phyloP scores from a whole-genome alignment of 2,329 filamentous ascomycete species.

The Xylaria sp. region DNA sequence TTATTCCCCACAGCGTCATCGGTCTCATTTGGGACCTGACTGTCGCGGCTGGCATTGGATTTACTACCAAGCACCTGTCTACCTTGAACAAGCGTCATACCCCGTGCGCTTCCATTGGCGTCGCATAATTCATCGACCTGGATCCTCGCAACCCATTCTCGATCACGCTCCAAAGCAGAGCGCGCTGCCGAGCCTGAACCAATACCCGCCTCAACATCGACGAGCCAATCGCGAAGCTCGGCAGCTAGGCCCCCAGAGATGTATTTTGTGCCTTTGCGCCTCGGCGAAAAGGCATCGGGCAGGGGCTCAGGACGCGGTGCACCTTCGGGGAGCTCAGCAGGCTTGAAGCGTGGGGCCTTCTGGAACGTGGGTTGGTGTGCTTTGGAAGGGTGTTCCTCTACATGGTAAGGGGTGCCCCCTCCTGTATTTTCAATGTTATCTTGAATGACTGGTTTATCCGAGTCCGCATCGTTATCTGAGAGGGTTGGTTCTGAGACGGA shows the following conservation, averaged over 20 bases:
- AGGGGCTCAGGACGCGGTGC: conserved; percentile 44
- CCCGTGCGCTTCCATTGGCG: conserved; percentile 26
- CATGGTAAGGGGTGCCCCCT: conserved; percentile 11
- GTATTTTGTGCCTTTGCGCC: conserved; percentile 51
- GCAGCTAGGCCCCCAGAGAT: conserved; percentile 56
- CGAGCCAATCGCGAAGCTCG: conserved; percentile 58
- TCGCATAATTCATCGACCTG: conserved; percentile 44
- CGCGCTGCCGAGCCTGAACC: conserved; percentile 32
- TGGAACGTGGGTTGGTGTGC: conserved; percentile 51
- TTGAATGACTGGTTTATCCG: conserved; percentile 14
- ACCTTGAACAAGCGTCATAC: conserved; percentile 49
- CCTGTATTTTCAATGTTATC: conserved; percentile 15
- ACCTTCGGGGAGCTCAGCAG: conserved; percentile 41
- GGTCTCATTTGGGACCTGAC: not conserved
- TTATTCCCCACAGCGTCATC: conserved; percentile 7
- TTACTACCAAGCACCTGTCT: conserved; percentile 23
- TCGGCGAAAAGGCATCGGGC: conserved; percentile 56
- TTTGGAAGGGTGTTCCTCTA: conserved; percentile 20
- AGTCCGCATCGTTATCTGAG: conserved; percentile 11
- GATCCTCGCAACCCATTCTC: conserved; percentile 42
- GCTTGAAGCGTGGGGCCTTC: conserved; percentile 54
- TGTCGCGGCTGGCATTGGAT: not conserved
- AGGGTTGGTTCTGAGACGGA: conserved; percentile 20
- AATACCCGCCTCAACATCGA: conserved; percentile 54
- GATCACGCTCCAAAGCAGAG: conserved; percentile 27